phyloP scores from a whole-genome alignment of 2,329 filamentous ascomycete species.

The Colletotrichum shisoi region DNA sequence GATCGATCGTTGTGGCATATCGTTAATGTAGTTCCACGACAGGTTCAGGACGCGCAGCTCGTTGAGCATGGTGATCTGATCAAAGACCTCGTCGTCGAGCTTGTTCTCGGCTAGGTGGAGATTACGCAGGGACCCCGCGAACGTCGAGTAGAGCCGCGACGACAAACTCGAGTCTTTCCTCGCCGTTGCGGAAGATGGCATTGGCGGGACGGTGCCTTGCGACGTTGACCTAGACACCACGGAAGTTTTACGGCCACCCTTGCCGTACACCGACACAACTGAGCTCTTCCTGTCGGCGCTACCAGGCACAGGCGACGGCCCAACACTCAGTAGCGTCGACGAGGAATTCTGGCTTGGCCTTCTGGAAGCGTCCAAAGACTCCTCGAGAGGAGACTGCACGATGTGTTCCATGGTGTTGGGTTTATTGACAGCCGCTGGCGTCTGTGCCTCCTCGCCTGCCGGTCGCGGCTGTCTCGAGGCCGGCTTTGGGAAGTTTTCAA shows the following conservation, averaged over 20 bases:
- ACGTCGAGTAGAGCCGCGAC: constrained; percentile 81
- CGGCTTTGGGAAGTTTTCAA: constrained; percentile 90
- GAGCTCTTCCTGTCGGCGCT: constrained; percentile 78
- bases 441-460: constrained; percentile 58
- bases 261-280: constrained; percentile 79
- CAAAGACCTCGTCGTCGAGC: constrained; percentile 92
- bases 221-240: constrained; percentile 72
- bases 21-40: constrained; percentile 92
- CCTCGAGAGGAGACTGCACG: constrained; percentile 76
- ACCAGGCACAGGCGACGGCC: constrained; percentile 71
- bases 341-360: constrained; percentile 83
- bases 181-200: constrained; percentile 61
- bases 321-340: constrained; percentile 76
- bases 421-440: constrained; percentile 52
- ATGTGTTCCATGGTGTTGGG: constrained; percentile 51
- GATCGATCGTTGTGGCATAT: constrained; percentile 88
- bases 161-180: constrained; percentile 92
- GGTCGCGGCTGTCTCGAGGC: constrained; percentile 72
- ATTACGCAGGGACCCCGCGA: constrained; percentile 83
- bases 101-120: constrained; percentile 93
- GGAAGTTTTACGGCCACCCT: constrained; percentile 84
- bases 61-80: constrained; percentile 81
- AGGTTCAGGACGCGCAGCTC: constrained; percentile 90
- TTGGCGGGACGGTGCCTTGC: constrained; percentile 56
- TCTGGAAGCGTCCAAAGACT: constrained; percentile 70